phyloP scores from a whole-genome alignment of 768 basidiomycete species.

The Arthromyces matolae region DNA sequence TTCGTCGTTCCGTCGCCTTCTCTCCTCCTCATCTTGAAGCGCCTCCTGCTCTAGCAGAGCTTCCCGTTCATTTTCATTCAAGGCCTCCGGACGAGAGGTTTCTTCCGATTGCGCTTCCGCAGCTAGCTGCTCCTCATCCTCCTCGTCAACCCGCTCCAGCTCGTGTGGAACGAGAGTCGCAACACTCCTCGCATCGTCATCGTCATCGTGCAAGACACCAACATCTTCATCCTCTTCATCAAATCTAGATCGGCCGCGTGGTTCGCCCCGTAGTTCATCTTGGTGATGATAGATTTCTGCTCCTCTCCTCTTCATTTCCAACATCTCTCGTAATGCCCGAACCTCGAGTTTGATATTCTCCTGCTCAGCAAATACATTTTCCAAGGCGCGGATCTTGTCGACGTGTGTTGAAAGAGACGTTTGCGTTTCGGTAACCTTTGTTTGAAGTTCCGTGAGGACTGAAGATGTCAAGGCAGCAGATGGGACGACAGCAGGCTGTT shows the following conservation, averaged over 20 bases:
- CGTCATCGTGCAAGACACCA: slow-evolving; percentile 48
- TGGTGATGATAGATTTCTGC: slow-evolving; percentile 17
- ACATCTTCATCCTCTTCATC: slow-evolving; percentile 31
- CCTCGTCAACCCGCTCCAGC: slow-evolving; percentile 70
- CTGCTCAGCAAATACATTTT: slow-evolving; percentile 79
- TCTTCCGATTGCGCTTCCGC: slow-evolving; percentile 12
- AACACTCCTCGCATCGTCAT: slow-evolving; percentile 72
- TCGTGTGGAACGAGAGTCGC: slow-evolving; percentile 67
- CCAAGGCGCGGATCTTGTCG: slow-evolving; percentile 79
- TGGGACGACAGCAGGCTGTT: slow-evolving; percentile 18
- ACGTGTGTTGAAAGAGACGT: slow-evolving; percentile 69
- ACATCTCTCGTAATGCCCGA: slow-evolving; percentile 60
- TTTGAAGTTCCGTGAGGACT: slow-evolving; percentile 61
- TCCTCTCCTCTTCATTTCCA: slow-evolving; percentile 63
- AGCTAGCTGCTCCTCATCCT: slow-evolving; percentile 57
- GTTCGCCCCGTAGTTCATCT: slow-evolving; percentile 24
- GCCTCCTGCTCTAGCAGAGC: slow-evolving; percentile 41
- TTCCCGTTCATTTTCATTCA: too few relatives aligned
- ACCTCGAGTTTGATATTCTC: slow-evolving; percentile 82
- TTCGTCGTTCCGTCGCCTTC: slow-evolving; percentile 50
- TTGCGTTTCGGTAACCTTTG: slow-evolving; percentile 84
- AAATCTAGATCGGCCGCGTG: too few relatives aligned
- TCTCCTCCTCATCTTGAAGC: slow-evolving; percentile 46
- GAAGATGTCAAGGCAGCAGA: slow-evolving; percentile 23
- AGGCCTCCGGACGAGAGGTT: too few relatives aligned